phyloP scores from a whole-genome alignment of 441 rosid species.

The Jatropha multifida region DNA sequence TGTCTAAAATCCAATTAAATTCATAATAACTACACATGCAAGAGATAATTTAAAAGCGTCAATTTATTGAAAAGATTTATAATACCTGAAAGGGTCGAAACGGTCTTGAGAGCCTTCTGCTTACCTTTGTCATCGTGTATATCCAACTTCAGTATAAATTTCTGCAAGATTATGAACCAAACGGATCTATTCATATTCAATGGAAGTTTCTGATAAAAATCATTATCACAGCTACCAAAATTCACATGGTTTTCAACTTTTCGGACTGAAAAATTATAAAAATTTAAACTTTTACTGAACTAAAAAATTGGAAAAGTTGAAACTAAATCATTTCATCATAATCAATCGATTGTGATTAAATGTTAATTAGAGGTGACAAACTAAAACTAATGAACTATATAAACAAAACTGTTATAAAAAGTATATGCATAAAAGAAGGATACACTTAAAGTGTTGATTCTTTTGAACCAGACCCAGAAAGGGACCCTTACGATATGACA shows the following conservation, averaged over 20 bases:
- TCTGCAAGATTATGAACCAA: constrained; percentile 45
- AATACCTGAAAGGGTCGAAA: constrained; percentile 79
- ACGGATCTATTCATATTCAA: neutral
- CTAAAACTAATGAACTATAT: neutral
- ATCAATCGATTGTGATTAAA: neutral
- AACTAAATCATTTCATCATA: neutral
- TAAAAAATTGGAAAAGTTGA: neutral
- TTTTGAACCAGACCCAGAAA: constrained; percentile 2
- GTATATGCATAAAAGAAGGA: neutral
- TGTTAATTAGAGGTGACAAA: neutral
- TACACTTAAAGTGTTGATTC: neutral
- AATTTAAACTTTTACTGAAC: too few relatives aligned
- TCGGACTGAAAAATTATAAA: neutral
- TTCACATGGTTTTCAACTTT: too few relatives aligned
- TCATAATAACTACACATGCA: neutral
- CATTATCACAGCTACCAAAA: neutral
- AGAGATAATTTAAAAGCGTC: too few relatives aligned
- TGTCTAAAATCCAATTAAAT: neutral
- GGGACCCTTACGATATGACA: neutral
- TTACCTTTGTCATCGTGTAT: constrained; percentile 75
- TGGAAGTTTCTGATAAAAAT: neutral
- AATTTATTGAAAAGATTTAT: neutral
- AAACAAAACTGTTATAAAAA: neutral
- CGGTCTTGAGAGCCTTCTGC: constrained; percentile 85
- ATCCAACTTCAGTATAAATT: constrained; percentile 72